These are phyloP conservation scores for Aspergillus candidus DNA, from an alignment of 2,329 filamentous ascomycete genomes.

Conservation along the genomic window DNA sequence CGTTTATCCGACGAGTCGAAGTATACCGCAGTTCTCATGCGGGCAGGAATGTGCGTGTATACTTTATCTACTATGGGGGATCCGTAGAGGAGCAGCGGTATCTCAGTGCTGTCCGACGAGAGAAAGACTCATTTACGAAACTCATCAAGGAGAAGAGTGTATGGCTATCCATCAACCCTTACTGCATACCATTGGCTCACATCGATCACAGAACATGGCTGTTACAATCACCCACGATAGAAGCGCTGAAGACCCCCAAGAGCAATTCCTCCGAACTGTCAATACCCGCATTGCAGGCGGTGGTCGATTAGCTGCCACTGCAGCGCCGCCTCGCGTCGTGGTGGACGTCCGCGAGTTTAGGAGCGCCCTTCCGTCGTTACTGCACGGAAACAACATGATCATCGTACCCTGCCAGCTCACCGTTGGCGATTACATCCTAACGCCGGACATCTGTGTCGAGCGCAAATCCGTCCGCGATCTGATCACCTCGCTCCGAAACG, in stretches of 20 bases:
- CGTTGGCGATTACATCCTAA: conserved; percentile 92
- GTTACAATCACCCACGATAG: conserved; percentile 73
- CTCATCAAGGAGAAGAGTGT: conserved; percentile 86
- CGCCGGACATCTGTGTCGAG: conserved; percentile 85
- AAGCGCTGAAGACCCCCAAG: conserved; percentile 72
- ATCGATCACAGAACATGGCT: conserved; percentile 61
- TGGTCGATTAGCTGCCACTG: conserved; percentile 74
- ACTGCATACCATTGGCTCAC: conserved; percentile 9
- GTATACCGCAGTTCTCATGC: conserved; percentile 93
- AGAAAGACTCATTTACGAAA: conserved; percentile 93
- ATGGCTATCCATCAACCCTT: conserved; percentile 16
- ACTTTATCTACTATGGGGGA: conserved; percentile 93
- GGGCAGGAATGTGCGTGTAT: conserved; percentile 81
- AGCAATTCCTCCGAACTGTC: conserved; percentile 86
- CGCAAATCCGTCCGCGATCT: conserved; percentile 89
- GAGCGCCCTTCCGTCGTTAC: conserved; percentile 80
- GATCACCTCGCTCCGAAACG: conserved; percentile 85
- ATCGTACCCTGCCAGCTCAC: conserved; percentile 94
- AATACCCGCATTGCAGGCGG: conserved; percentile 96
- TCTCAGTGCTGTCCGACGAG: conserved; percentile 78
- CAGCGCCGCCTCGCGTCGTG: conserved; percentile 81
- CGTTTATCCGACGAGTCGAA: conserved; percentile 90
- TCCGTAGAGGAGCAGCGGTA: conserved; percentile 96
- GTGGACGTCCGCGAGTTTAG: conserved; percentile 96
- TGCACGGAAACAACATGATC: conserved; percentile 82